Conservation (phyloP, 2,329 filamentous ascomycete species). For the Fusarium lyarnte region DNA sequence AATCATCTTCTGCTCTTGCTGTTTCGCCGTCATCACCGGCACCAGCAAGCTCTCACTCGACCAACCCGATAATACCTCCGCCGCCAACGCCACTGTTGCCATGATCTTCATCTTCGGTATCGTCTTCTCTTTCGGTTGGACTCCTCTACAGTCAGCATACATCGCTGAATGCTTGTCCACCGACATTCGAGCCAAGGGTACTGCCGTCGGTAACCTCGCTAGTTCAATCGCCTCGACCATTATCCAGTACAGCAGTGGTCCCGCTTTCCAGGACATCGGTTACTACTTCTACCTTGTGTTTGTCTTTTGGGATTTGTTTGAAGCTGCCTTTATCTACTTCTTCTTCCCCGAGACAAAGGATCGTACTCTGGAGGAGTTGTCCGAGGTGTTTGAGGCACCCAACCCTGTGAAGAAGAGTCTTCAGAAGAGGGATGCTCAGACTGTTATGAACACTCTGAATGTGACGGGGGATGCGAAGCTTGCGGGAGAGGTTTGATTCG, state of each 20-base stretch:
- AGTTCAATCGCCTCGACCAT: slow-evolving; percentile 51
- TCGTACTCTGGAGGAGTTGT: slow-evolving; percentile 63
- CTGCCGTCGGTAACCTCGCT: slow-evolving; percentile 54
- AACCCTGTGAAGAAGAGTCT: slow-evolving; percentile 58
- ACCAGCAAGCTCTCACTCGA: slow-evolving; percentile 56
- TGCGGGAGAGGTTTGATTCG: slow-evolving; percentile 5
- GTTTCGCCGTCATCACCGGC: slow-evolving; percentile 60
- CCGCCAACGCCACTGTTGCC: slow-evolving; percentile 57
- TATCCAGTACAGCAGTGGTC: slow-evolving; percentile 56
- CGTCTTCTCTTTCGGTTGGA: slow-evolving; percentile 61
- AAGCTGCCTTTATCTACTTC: slow-evolving; percentile 58
- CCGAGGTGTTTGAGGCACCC: slow-evolving; percentile 59
- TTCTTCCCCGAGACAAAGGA: slow-evolving; percentile 60
- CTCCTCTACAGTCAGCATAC: slow-evolving; percentile 59
- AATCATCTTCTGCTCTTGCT: slow-evolving; percentile 56
- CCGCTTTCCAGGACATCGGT: slow-evolving; percentile 54
- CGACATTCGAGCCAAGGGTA: slow-evolving; percentile 57
- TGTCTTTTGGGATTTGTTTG: slow-evolving; percentile 56
- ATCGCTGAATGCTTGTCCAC: slow-evolving; percentile 59
- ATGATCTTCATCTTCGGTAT: slow-evolving; percentile 63
- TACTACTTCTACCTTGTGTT: slow-evolving; percentile 59
- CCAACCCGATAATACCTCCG: slow-evolving; percentile 46
- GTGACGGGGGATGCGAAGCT: slow-evolving; percentile 44
- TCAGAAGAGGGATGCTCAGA: slow-evolving; percentile 54
- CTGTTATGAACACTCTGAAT: slow-evolving; percentile 54